Percentiles rank a stretch among this genome's conserved stretches.
Conservation (phyloP, 352 stramenopile species). For the Globisporangium mamillatum region DNA sequence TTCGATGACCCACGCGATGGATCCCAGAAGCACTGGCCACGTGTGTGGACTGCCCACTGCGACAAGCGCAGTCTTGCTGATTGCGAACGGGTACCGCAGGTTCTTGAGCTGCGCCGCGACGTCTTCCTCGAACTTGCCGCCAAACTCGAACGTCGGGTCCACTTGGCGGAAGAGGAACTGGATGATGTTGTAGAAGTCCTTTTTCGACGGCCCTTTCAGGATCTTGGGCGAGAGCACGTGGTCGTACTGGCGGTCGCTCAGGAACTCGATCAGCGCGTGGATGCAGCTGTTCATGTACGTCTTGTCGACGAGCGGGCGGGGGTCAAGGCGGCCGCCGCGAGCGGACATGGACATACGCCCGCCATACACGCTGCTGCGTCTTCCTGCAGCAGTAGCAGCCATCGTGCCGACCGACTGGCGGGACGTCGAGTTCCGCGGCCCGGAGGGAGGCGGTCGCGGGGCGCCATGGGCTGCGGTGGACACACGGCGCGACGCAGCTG, state of each 20-base stretch:
- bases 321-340: conserved; percentile 57
- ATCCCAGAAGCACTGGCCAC: conserved; percentile 94
- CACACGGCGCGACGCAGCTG: conserved; percentile 41
- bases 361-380: conserved; percentile 66
- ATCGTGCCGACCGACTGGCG: conserved; percentile 44
- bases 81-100: conserved; percentile 93
- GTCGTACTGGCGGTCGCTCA: conserved; percentile 90
- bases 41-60: conserved; percentile 94
- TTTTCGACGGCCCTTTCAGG: conserved; percentile 91
- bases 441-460: conserved; percentile 15
- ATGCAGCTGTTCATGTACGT: conserved; percentile 92
- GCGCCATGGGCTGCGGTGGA: conserved; percentile 32
- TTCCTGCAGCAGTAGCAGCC: conserved; percentile 16
- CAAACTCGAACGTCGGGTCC: conserved; percentile 89
- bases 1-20: conserved; percentile 97
- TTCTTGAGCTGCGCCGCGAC: conserved; percentile 67
- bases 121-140: conserved; percentile 75
- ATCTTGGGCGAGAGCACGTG: conserved; percentile 90
- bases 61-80: conserved; percentile 95
- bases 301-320: conserved; percentile 88
- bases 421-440: conserved; percentile 42
- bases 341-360: conserved; percentile 53
- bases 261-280: conserved; percentile 91
- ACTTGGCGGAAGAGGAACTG: conserved; percentile 95
- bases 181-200: conserved; percentile 98